These are phyloP conservation scores for Leccinum truebloodii DNA, from an alignment of 768 basidiomycete genomes.

Conservation along the genomic window DNA sequence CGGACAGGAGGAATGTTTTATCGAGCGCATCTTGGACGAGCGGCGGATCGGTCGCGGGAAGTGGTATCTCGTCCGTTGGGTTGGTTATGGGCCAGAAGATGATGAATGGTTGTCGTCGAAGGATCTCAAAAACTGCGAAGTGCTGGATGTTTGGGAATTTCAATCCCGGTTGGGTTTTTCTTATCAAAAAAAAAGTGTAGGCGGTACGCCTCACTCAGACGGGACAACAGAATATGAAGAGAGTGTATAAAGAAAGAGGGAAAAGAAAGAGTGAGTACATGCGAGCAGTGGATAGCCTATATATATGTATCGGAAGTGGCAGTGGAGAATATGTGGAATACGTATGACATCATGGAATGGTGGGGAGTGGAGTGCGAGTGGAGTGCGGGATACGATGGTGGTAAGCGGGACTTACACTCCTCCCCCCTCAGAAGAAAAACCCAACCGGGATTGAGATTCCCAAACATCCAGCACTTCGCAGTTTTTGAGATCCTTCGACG, in stretches of 20 bases:
- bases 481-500: neutral
- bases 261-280: too few species aligned
- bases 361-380: too few species aligned
- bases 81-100: conserved; percentile 6
- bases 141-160: conserved; percentile 2
- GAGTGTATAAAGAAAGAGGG: too few species aligned
- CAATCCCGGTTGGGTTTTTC: neutral
- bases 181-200: neutral
- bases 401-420: neutral
- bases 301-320: too few species aligned
- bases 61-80: conserved; percentile 26
- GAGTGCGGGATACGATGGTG: too few species aligned
- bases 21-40: conserved; percentile 6
- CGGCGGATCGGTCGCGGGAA: conserved; percentile 9
- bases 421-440: neutral
- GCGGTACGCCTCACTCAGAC: too few species aligned
- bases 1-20: neutral
- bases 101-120: conserved; percentile 1
- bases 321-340: too few species aligned
- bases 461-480: conserved; percentile 9
- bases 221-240: too few species aligned
- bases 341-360: too few species aligned
- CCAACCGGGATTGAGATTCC: neutral
- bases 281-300: too few species aligned
- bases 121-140: conserved; percentile 4